Base-by-base conservation (phyloP, 768 basidiomycete genomes). In the Boletellus emodensis region DNA sequence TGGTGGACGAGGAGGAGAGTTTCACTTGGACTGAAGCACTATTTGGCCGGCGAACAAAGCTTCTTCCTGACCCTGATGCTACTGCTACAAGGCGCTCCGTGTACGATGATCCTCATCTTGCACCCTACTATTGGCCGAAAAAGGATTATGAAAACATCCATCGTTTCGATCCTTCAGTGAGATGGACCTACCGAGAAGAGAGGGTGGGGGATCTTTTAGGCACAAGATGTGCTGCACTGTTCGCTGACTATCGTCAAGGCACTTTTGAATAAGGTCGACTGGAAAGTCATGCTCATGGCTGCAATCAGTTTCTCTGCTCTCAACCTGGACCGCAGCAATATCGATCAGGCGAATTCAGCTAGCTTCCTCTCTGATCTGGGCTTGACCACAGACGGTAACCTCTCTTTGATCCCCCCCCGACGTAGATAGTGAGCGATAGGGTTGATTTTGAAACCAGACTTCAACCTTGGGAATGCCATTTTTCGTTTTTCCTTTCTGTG, bases 141-240 rank as follows among this genome's bases (percentile, higher is more conserved):
- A 50, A 68, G 1, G 66, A 74, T 2, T 81, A 80, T 38, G 81
- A 84, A 61, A 82, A 80, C 56, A 52, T 77, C 10, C 77, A 78
- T 46, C 72, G 82, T 6, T 83, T 85, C 46, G 77, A 85, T 52
- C 72, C 77, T 1, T 67, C 67, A 33, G 77, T 77, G 38, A 72
- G 83, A 15, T 86, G 84, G 83, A 83, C 82, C 3, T 71, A 72
- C 49, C 62, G 73, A 36, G 82, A 84, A 60, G 80, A 85, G 58
- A 70, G 62, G 61, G 75, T 73, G 28, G 46, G 68, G 59, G 0
- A 17, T 18, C n/a, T 18, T 42, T 14, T n/a, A 15, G 12, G 2
- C 24, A 1, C 7, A 6, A 5, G 15, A 30, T 28, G 1, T n/a
- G 2, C 24, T 5, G 14, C 24, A 7, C 26, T 4, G 9, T 28